These are phyloP conservation scores for Gracilaria vermiculophylla DNA, from an alignment of 23 red algal species.

Conservation along the genomic window DNA sequence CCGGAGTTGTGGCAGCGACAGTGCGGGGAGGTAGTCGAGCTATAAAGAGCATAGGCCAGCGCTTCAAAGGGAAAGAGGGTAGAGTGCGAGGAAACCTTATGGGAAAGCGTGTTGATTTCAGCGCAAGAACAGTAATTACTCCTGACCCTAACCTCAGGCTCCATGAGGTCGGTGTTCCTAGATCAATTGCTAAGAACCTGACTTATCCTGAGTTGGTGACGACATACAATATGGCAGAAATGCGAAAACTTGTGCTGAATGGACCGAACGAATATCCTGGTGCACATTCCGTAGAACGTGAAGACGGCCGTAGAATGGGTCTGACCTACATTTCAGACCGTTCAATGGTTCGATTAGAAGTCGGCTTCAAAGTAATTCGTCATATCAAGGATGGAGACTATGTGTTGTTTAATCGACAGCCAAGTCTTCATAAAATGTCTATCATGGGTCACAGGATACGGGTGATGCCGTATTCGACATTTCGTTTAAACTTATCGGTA, in stretches of 20 bases:
- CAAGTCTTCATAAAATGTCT: constrained; percentile 97
- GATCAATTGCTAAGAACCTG: constrained; percentile 88
- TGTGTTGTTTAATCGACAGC: constrained; percentile 98
- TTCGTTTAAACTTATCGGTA: constrained; percentile 94
- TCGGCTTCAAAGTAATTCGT: constrained; percentile 91
- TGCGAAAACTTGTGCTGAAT: constrained; percentile 78
- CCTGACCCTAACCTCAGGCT: constrained; percentile 92
- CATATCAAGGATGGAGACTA: constrained; percentile 95
- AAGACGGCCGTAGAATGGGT: constrained; percentile 74
- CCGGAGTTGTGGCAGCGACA: constrained; percentile 79
- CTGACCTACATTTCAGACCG: constrained; percentile 73
- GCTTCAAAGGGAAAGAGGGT: constrained; percentile 99
- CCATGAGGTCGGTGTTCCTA: constrained; percentile 95
- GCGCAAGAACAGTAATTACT: constrained; percentile 97
- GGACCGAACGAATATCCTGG: constrained; percentile 97
- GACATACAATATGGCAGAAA: constrained; percentile 77
- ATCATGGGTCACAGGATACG: constrained; percentile 99
- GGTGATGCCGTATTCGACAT: constrained; percentile 98
- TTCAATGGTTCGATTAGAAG: constrained; percentile 77
- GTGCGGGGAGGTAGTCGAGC: constrained; percentile 77
- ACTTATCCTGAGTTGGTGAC: constrained; percentile 98
- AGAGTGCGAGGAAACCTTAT: constrained; percentile 96
- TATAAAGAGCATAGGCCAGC: constrained; percentile 94
- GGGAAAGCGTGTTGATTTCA: constrained; percentile 99
- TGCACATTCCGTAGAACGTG: constrained; percentile 83